Conservation (phyloP, 768 basidiomycete genomes). For the Gloeopeniophorella convolvens region DNA sequence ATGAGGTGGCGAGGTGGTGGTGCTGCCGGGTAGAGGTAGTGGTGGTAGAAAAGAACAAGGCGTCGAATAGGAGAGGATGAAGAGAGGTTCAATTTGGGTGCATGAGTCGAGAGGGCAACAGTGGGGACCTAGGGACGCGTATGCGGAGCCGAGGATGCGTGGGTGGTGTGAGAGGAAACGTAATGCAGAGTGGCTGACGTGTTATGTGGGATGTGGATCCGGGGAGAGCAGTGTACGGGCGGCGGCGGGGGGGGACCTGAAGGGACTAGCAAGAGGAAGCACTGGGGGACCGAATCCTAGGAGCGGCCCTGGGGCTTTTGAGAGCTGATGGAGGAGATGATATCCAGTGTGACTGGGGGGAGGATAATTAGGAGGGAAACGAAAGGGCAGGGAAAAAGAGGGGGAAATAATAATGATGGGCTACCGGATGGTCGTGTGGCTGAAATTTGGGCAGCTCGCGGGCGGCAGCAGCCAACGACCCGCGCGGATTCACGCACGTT, state of each 20-base stretch:
- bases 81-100: slow-evolving; percentile 16
- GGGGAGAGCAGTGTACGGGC: not conserved
- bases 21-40: slow-evolving; percentile 3
- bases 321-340: too few species aligned
- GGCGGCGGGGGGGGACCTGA: too few species aligned
- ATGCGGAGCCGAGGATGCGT: slow-evolving; percentile 9
- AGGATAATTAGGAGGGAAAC: slow-evolving; percentile 1
- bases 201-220: not conserved
- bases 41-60: not conserved
- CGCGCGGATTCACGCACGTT: slow-evolving; percentile 32
- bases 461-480: slow-evolving; percentile 26
- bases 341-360: too few species aligned
- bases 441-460: slow-evolving; percentile 35
- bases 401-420: not conserved
- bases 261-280: too few species aligned
- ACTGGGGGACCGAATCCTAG: too few species aligned
- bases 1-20: not conserved
- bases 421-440: slow-evolving; percentile 29
- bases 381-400: not conserved
- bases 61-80: not conserved
- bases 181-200: slow-evolving; percentile 4
- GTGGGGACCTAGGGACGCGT: slow-evolving; percentile 1
- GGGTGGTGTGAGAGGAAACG: slow-evolving; percentile 5
- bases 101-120: slow-evolving; percentile 16
- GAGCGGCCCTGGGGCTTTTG: too few species aligned